Evolutionary conservation across 2,329 filamentous ascomycete species (phyloP), one percentile per base, ranked within the genome.

Genomic region (Aspergillus sergii): DNA sequence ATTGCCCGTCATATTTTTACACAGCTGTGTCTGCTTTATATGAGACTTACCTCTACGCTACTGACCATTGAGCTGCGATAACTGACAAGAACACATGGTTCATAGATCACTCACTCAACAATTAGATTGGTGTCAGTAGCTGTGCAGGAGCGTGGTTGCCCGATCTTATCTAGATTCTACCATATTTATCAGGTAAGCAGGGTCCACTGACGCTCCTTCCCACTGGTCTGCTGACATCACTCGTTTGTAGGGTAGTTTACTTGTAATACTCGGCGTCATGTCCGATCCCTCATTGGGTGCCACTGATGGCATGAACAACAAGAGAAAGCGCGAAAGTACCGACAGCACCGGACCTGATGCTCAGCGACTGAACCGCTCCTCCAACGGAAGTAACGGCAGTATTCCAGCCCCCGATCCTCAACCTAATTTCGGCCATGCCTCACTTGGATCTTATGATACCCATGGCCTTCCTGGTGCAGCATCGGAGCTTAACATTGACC

Each of bases 401-500:
- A 71, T 80, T 11, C 71, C 72, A 30, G 76, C 70, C 30, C 64
- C 68, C 9, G 75, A 79, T 53, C 62, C 70, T 50, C 73, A 75
- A 62, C 64, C 67, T 64, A 76, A 74, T 60, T 78, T 78, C 57
- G 66, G 73, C 32, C 76, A 79, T 61, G 69, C 70, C 45, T 69
- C 70, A 6, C 70, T 76, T 39, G 67, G 66, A n/a, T 71, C 74
- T 65, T 79, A 79, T 59, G 77, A 80, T 60, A 58, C 66, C 21
- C 78, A 79, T 59, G 76, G 77, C 19, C 71, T 80, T 32, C 73
- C 76, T 16, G 76, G 72, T 62, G 70, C 72, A 34, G 70, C 73
- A n/a, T 73, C 72, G 6, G 77, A 79, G 55, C 69, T 80, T 43
- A 79, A 78, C 66, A 81, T 80, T 60, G 80, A 81, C 60, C 79